A percentile compares a stretch with the other conserved stretches of the same genome.
Conservation (phyloP, 169 alveolate species). For the Cystoisospora suis region DNA sequence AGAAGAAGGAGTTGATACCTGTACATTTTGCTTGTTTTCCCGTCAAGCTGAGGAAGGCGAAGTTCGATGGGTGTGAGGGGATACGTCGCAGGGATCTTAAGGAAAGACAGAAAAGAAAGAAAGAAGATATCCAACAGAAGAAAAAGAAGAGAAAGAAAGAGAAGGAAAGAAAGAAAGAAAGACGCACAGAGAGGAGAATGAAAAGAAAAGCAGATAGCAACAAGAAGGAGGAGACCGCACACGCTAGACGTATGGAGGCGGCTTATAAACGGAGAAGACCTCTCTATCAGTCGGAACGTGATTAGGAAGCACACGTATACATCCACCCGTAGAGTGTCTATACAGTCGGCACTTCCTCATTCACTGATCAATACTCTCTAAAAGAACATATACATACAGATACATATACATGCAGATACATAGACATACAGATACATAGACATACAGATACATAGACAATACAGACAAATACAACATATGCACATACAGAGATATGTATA, state of each 20-base stretch:
- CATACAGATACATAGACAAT: background rate
- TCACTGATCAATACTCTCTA: too few relatives aligned
- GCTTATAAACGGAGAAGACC: too few relatives aligned
- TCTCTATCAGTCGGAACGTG: too few relatives aligned
- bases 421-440: too few relatives aligned
- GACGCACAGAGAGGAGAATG: background rate
- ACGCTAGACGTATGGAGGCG: too few relatives aligned
- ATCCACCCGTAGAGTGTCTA: too few relatives aligned
- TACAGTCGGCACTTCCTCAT: too few relatives aligned
- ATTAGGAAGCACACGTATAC: too few relatives aligned
- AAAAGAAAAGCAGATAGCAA: background rate
- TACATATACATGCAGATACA: too few relatives aligned
- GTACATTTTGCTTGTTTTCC: constrained; percentile 96
- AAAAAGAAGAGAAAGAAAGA: background rate
- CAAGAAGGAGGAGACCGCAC: background rate
- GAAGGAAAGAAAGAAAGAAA: background rate
- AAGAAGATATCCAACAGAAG: background rate
- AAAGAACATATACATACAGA: too few relatives aligned
- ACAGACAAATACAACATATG: background rate
- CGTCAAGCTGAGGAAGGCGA: constrained; percentile 94
- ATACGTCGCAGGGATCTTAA: constrained; percentile 93
- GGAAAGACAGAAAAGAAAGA: background rate
- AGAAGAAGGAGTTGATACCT: constrained; percentile 73
- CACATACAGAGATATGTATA: background rate
- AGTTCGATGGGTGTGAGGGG: constrained; percentile 95